Evolutionary conservation across 176 grass and related monocot genomes (phyloP), one percentile per base, ranked within the genome.

Genomic region (Oryza meridionalis): DNA sequence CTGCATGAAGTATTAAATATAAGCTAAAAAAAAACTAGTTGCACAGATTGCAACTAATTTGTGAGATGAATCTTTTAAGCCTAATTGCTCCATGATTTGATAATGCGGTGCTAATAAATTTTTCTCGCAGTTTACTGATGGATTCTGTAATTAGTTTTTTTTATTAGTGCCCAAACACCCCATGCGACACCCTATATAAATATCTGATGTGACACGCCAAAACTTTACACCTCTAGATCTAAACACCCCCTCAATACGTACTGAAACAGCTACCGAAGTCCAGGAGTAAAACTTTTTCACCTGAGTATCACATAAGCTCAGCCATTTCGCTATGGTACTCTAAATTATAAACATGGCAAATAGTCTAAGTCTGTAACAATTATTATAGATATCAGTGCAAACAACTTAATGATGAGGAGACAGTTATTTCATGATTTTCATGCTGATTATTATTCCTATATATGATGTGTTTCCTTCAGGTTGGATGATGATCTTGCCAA

Each of bases 401-500:
- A 35, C 33, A 35, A 35, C 33, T 35, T 35, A 35, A 35, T 5
- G 33, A 0, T 35, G 33, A 35, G 33, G 33, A 5, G 75, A 19
- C 5, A 19, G 2, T 24, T 66, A 65, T 66, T 7, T 65, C 17
- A 50, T 75, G 26, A 74, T 1, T 47, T 31, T 16, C 70, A 66
- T 38, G 31, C n/a, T 53, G 32, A 43, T 58, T 25, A 62, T 22
- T 59, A 8, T 65, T 75, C 62, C 19, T 75, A 67, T 67, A 31
- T 83, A 9, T 76, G 19, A 61, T 47, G 24, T 77, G 19, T 38
- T 87, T 87, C 7, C 29, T 82, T 31, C 68, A 87, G 86, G 86
- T 87, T 87, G 85, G 85, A 77, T 75, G 49, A 82, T 82, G 86
- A 68, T 12, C 32, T 14, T 82, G 32, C 73, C 44, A 25, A 82